phyloP scores from a whole-genome alignment of 768 basidiomycete genomes.

The Boletus tylopilopsis region DNA sequence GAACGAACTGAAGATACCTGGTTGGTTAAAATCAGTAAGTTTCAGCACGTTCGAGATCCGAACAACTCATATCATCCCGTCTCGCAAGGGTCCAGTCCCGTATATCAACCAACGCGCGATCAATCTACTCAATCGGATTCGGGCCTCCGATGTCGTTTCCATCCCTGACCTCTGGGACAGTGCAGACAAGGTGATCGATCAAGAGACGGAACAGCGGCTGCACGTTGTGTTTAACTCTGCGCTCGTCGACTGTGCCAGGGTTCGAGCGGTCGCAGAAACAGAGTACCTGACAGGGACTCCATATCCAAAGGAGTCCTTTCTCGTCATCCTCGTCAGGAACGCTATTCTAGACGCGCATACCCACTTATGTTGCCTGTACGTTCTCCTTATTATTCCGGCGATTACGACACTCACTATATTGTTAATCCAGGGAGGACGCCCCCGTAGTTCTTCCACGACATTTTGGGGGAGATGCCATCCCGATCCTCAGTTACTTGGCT shows the following conservation, averaged over 20 bases:
- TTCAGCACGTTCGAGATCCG: no score
- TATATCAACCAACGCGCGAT: neutral
- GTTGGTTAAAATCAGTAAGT: constrained; percentile 4
- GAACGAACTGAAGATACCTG: neutral
- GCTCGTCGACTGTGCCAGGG: constrained; percentile 4
- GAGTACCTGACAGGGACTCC: neutral
- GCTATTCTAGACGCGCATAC: neutral
- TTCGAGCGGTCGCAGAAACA: constrained; percentile 1
- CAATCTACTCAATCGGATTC: neutral
- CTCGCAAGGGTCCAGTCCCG: neutral
- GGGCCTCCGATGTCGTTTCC: neutral
- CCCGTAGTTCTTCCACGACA: constrained; percentile 7
- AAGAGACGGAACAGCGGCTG: neutral
- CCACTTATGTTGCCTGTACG: neutral
- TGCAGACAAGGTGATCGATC: neutral
- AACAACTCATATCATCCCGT: no score
- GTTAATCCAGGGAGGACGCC: neutral
- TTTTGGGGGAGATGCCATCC: constrained; percentile 1
- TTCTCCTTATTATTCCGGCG: neutral
- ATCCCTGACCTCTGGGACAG: neutral
- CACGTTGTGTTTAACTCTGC: neutral
- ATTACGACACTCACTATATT: neutral
- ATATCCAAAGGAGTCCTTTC: constrained; percentile 9
- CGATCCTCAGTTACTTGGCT: constrained; percentile 1
- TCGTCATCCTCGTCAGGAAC: constrained; percentile 3